Conservation (phyloP, 2,329 filamentous ascomycete species). For the Aspergillus ruber region DNA sequence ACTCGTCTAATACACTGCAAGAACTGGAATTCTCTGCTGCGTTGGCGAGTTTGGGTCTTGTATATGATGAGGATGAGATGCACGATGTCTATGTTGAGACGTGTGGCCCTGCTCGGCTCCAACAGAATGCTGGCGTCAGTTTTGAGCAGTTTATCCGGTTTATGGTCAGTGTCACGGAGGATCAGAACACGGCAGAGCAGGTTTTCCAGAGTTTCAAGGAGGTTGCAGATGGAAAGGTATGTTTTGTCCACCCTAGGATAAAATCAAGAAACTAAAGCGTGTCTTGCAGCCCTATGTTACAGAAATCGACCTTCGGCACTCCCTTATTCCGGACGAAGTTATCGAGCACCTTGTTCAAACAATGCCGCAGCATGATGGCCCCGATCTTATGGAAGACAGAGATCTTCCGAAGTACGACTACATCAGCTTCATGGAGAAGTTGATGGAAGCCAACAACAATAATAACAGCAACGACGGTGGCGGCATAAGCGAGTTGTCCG, state of each 20-base stretch:
- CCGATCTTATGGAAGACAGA: constrained; percentile 78
- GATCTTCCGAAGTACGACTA: constrained; percentile 89
- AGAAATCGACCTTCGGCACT: constrained; percentile 92
- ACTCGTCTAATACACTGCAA: constrained; percentile 79
- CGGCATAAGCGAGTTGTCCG: constrained; percentile 15
- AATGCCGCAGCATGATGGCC: constrained; percentile 77
- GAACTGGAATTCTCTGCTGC: constrained; percentile 96
- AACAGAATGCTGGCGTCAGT: constrained; percentile 65
- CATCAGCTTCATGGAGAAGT: constrained; percentile 90
- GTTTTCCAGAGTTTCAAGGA: constrained; percentile 97
- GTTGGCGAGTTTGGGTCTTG: constrained; percentile 85
- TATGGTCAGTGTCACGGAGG: constrained; percentile 98
- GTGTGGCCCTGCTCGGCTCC: constrained; percentile 53
- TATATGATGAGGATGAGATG: constrained; percentile 98
- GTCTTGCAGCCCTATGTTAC: constrained; percentile 74
- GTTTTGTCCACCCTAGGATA: constrained; percentile 10
- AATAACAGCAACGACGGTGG: constrained; percentile 6
- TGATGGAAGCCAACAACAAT: constrained; percentile 48
- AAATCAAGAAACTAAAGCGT: constrained; percentile 5
- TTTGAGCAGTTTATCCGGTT: constrained; percentile 99
- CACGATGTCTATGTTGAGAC: constrained; percentile 88
- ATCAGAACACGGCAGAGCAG: constrained; percentile 97
- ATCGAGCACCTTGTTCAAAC: constrained; percentile 86
- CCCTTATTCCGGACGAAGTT: constrained; percentile 90
- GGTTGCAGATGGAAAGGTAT: constrained; percentile 87